Evolutionary conservation across 768 basidiomycete species (phyloP), one percentile per base, ranked within the genome.

Genomic region (Neoboletus magnificus): DNA sequence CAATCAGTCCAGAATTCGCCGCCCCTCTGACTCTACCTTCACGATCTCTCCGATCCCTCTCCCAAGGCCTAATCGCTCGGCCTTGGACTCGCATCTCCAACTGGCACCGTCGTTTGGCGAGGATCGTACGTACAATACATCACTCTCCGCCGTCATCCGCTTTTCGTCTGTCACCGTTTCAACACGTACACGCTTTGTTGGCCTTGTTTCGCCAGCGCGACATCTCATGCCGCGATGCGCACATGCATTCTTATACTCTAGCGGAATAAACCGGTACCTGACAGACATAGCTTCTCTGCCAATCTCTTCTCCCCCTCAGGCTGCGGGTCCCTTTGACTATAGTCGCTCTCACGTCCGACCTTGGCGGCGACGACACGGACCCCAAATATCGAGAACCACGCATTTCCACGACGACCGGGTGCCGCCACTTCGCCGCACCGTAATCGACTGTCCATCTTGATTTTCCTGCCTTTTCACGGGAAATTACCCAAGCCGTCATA

Each of bases 381-480:
- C 43, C 43, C 60, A 36, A 43, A n/a, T 42, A 48, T 43, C n/a
- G 39, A 46, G 32, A 30, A 43, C 33, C 27, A 13, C n/a, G 20
- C 51, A 55, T 64, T 52, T 65, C 62, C 59, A 62, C 63, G 60
- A 54, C 63, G 40, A 58, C 59, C 57, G 44, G 47, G 48, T 62
- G 54, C 39, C 36, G 47, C 27, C 35, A 22, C 11, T 27, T 48
- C 42, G 45, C 49, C 39, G 2, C 44, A 22, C 5, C 46, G 40
- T 39, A 16, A 45, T 42, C 50, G 25, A 29, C 35, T 32, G 35
- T 33, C 43, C 42, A 44, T 33, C 50, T n/a, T 48, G 13, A 5
- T 27, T 18, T 41, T 18, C 36, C 16, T 23, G 23, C 27, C 22
- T 41, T 45, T 45, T 41, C 48, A 39, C 29, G 9, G 7, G 7